Conservation (phyloP, 768 basidiomycete species). For the Leucosporidium creatinivorum region DNA sequence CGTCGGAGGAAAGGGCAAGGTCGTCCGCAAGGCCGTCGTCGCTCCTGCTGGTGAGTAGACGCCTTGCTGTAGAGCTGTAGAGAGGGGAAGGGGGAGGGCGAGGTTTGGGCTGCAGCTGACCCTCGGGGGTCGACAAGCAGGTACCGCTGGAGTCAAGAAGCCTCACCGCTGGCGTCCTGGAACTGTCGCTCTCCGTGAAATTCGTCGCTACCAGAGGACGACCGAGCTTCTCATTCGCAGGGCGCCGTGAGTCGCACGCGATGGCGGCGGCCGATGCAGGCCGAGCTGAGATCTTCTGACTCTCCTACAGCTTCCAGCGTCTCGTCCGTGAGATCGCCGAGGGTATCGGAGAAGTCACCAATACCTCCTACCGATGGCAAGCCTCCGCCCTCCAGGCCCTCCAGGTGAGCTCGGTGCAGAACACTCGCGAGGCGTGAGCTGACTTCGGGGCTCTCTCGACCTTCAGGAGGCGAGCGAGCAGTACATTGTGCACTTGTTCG, state of each 20-base stretch:
- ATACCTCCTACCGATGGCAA: too few species aligned
- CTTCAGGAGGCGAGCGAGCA: constrained; percentile 56
- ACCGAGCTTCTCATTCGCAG: constrained; percentile 98
- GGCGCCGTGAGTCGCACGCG: constrained; percentile 67
- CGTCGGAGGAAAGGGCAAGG: too few species aligned
- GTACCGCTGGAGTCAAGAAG: constrained; percentile 97
- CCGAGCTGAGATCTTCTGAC: too few species aligned
- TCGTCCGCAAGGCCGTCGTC: too few species aligned
- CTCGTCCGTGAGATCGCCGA: constrained; percentile 50
- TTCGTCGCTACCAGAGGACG: constrained; percentile 95
- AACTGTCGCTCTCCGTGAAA: constrained; percentile 99
- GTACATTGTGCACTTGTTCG: constrained; percentile 65
- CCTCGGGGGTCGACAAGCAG: background rate
- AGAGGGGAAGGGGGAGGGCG: background rate
- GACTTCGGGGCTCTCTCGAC: background rate
- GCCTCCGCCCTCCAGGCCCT: too few species aligned
- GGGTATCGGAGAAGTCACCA: too few species aligned
- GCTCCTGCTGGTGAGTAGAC: background rate
- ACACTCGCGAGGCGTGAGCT: constrained; percentile 37
- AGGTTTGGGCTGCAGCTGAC: background rate
- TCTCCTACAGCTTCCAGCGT: constrained; percentile 46
- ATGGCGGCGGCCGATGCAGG: too few species aligned
- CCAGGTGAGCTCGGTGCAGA: constrained; percentile 45
- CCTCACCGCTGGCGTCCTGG: constrained; percentile 59
- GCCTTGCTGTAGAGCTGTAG: too few species aligned